Base-by-base conservation (phyloP, 176 grass and related monocot genomes). In the Oryza punctata region DNA sequence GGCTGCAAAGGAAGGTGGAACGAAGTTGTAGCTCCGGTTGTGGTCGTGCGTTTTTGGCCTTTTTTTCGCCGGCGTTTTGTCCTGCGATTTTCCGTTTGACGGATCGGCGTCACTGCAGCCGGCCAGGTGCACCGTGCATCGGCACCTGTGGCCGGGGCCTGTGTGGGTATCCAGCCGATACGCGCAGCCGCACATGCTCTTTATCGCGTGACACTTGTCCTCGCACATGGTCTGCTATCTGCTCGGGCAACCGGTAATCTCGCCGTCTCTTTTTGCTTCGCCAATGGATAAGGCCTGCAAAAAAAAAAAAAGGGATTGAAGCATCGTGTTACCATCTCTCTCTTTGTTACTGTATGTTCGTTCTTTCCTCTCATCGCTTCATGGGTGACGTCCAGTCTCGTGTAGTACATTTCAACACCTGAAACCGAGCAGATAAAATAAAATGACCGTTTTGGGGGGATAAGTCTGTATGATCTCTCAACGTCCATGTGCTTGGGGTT, bases 1-100 rank as follows among this genome's bases (percentile, higher is more conserved):
- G n/a, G n/a, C 82, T 33, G 78, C 82, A 0, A 73, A 72, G 67
- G 83, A 86, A 90, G 83, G 83, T 78, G 88, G 37, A 73, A 73
- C 73, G 73, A 86, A 82, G 79, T 77, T 85, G 78, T 65, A 69
- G 87, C 29, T 76, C 60, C 21, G 10, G 1, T 2, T 11, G 6
- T 2, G 78, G 78, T 44, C 82, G 14, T 19, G 8, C 23, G 13
- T 85, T 54, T 41, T 52, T 50, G 3, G 43, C 12, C 7, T 12
- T 10, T 41, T 41, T 41, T 40, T 25, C 45, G 4, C 61, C 76
- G 46, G 7, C 69, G 37, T 80, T 79, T 74, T 69, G 73, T 52
- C 15, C 41, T 3, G 24, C 68, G 67, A 11, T 63, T 25, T 29
- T 16, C 65, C 73, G 63, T 47, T 64, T 28, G 70, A 47, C 29